Percentiles rank a stretch among this genome's conserved stretches.
phyloP scores from a whole-genome alignment of 139 green algal species.

The Picochlorum sp. region DNA sequence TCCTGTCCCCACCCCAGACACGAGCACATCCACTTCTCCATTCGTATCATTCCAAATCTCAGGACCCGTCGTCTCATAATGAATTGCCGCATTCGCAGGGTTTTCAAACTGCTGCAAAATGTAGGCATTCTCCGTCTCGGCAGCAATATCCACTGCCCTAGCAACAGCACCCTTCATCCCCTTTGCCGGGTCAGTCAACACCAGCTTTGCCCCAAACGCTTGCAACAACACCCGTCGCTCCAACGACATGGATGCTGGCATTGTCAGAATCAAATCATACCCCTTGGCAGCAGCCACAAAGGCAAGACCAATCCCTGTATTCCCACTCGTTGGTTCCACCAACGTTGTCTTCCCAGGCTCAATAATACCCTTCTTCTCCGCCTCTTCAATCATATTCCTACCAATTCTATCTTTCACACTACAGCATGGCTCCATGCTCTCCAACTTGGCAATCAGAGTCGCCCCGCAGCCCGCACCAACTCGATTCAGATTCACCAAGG shows the following conservation, averaged over 20 bases:
- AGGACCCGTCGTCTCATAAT: conserved; percentile 88
- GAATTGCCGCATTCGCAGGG: conserved; percentile 74
- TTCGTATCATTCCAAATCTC: conserved; percentile 86
- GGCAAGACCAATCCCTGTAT: conserved; percentile 89
- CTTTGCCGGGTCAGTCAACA: conserved; percentile 64
- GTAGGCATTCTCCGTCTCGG: conserved; percentile 61
- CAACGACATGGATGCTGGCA: conserved; percentile 94
- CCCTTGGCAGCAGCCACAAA: conserved; percentile 89
- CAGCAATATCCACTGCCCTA: conserved; percentile 87
- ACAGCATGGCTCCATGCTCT: conserved; percentile 29
- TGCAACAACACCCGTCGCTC: conserved; percentile 89
- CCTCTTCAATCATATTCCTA: conserved; percentile 82
- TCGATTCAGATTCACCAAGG: conserved; percentile 84
- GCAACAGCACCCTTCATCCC: conserved; percentile 74
- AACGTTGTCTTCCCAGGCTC: conserved; percentile 59
- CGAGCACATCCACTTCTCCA: conserved; percentile 80
- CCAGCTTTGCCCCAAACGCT: conserved; percentile 83
- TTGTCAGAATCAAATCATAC: conserved; percentile 95
- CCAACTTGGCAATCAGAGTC: conserved; percentile 25
- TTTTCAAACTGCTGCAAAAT: conserved; percentile 99
- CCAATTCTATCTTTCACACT: conserved; percentile 58
- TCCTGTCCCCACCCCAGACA: conserved; percentile 81
- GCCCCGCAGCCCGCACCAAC: conserved; percentile 6
- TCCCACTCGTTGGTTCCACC: conserved; percentile 84
- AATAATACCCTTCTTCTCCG: conserved; percentile 83